These are phyloP conservation scores for Xylaria hypoxylon DNA, from an alignment of 2,329 filamentous ascomycete species.

Conservation along the genomic window DNA sequence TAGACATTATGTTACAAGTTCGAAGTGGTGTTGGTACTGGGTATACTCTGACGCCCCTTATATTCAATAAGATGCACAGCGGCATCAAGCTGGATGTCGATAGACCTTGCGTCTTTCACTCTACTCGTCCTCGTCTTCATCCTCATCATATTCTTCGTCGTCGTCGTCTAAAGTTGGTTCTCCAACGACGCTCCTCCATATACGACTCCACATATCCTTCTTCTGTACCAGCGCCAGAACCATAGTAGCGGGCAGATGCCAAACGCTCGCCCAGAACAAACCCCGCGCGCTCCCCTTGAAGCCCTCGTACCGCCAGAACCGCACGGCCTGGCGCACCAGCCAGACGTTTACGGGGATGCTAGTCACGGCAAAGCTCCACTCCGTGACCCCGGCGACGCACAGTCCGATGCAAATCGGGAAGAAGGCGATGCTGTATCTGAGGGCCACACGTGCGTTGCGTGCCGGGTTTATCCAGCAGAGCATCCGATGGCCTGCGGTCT, in stretches of 20 bases:
- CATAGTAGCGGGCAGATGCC: slow-evolving; percentile 91
- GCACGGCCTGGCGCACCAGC: slow-evolving; percentile 82
- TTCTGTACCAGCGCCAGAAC: slow-evolving; percentile 93
- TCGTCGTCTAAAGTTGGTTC: slow-evolving; percentile 67
- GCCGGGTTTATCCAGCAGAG: slow-evolving; percentile 88
- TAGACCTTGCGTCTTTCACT: slow-evolving; percentile 41
- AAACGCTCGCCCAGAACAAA: slow-evolving; percentile 97
- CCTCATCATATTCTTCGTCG: slow-evolving; percentile 68
- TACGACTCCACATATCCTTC: slow-evolving; percentile 87
- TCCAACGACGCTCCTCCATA: slow-evolving; percentile 78
- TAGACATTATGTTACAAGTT: slow-evolving; percentile 36
- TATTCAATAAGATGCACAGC: not conserved
- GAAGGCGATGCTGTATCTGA: slow-evolving; percentile 87
- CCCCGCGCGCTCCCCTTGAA: slow-evolving; percentile 82
- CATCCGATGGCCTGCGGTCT: slow-evolving; percentile 75
- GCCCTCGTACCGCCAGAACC: slow-evolving; percentile 84
- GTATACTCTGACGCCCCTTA: slow-evolving; percentile 4
- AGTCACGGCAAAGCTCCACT: slow-evolving; percentile 84
- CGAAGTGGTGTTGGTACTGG: not conserved
- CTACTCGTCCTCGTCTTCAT: slow-evolving; percentile 66
- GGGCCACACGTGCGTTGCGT: slow-evolving; percentile 85
- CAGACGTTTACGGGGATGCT: slow-evolving; percentile 87
- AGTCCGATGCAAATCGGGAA: slow-evolving; percentile 86
- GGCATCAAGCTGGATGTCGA: slow-evolving; percentile 15
- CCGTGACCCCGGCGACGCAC: slow-evolving; percentile 83